These are phyloP conservation scores for Colletotrichum sp. DNA, from an alignment of 2,329 filamentous ascomycete species.

Conservation along the genomic window DNA sequence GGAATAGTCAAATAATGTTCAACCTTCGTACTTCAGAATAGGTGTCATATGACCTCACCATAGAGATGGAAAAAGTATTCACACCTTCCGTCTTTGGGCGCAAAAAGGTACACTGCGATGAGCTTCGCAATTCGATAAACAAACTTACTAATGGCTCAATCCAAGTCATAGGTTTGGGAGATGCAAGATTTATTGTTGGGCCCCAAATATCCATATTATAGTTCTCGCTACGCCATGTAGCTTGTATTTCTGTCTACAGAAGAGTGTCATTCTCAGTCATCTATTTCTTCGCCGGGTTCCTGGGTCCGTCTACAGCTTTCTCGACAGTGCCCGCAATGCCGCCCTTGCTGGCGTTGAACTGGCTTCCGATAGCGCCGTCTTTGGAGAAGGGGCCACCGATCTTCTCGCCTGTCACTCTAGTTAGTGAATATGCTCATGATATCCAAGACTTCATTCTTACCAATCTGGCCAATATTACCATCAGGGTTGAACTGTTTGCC, in stretches of 20 bases:
- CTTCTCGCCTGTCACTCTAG: not conserved
- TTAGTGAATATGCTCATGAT: fast-evolving
- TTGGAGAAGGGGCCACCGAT: conserved; percentile 8
- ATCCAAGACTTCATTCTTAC: not conserved
- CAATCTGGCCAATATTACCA: conserved; percentile 13
- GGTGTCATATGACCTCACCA: fast-evolving
- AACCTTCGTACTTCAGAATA: too few species aligned
- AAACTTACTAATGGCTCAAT: too few species aligned
- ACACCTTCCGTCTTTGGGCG: too few species aligned
- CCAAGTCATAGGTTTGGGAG: fast-evolving
- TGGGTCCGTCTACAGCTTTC: not conserved
- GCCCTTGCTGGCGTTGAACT: conserved; percentile 7
- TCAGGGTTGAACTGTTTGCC: conserved; percentile 20
- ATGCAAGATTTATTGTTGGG: fast-evolving
- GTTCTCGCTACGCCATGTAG: not conserved
- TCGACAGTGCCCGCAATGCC: conserved; percentile 15
- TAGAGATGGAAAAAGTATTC: too few species aligned
- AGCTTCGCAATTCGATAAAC: too few species aligned
- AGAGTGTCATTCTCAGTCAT: not conserved
- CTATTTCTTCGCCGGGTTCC: conserved; percentile 14
- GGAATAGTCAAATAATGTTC: too few species aligned
- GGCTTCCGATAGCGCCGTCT: conserved; percentile 9
- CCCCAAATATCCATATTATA: not conserved
- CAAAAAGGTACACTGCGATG: too few species aligned
- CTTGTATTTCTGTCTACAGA: not conserved